Base-by-base conservation (phyloP, 2,329 filamentous ascomycete species). In the Colletotrichum sp. region DNA sequence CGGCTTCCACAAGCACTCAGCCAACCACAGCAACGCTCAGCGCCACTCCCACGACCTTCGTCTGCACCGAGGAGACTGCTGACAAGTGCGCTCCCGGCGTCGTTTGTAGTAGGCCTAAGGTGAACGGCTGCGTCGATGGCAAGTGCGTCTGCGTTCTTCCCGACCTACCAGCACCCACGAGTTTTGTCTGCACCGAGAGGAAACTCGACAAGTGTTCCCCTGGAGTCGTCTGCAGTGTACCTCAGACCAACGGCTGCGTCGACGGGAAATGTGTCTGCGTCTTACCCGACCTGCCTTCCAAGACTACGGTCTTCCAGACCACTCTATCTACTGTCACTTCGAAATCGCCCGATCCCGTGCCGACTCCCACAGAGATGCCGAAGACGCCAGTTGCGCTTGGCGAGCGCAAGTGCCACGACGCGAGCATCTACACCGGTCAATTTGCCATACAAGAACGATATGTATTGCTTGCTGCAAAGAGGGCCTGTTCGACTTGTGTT, bases 311-410 rank as follows among this genome's bases (percentile, higher is more conserved):
- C 1, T 0, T 59, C 0, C 55, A 29, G n/a, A 59, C 55, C 22
- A 59, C 55, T 19, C 25, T 59, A 0, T 59, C 55, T 29, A 59
- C 22, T 6, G 55, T 27, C 55, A 29, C 5, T 0, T 16, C 55
- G 7, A 59, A 29, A 0, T 0, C 22, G 2, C 55, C 55, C 55
- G 55, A 59, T 59, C 55, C 55, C 22, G 27, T 3, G 1, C 55
- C 55, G 0, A 29, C 55, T 9, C 8, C 9, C 0, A 1, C 25
- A 25, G 25, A 27, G 13, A 7, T 0, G 44, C 44, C 15, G 27
- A 19, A 59, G 55, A 59, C 25, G 16, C 55, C 55, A 0, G 27
- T 59, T 16, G 25, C 1, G 0, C 0, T 27, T 0, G 55, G 55
- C 22, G 22, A 59, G 25, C 55, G 55, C 1, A 29, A 27, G 22